A percentile compares a stretch with the other conserved stretches of the same genome.
Conservation (phyloP, 805 yeast genomes). For the Saccharomycodes ludwigii region DNA sequence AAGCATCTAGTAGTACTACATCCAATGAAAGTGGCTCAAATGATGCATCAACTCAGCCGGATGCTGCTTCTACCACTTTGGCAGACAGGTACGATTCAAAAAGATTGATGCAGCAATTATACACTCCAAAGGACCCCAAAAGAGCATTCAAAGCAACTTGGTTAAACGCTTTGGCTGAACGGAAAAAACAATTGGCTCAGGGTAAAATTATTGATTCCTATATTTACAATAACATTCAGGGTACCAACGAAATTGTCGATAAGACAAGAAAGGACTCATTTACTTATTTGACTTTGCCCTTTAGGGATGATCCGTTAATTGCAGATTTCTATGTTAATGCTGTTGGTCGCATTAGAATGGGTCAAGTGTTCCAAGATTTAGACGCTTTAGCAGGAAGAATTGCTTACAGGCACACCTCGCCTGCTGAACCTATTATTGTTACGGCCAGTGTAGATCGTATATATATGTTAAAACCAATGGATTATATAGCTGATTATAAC, state of each 20-base stretch:
- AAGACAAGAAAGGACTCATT: slow-evolving; percentile 71
- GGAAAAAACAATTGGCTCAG: slow-evolving; percentile 54
- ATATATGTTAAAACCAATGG: slow-evolving; percentile 73
- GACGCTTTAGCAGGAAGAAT: slow-evolving; percentile 92
- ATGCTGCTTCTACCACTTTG: slow-evolving; percentile 58
- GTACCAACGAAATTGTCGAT: slow-evolving; percentile 58
- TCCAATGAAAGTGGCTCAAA: slow-evolving; percentile 3
- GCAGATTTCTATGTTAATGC: slow-evolving; percentile 85
- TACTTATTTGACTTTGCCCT: slow-evolving; percentile 58
- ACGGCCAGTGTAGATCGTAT: slow-evolving; percentile 92
- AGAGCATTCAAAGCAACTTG: slow-evolving; percentile 50
- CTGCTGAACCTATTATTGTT: slow-evolving; percentile 90
- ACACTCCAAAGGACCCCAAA: slow-evolving; percentile 14
- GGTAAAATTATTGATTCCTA: slow-evolving; percentile 64
- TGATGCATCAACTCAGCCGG: slow-evolving; percentile 30
- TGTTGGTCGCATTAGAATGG: slow-evolving; percentile 82
- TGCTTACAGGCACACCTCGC: slow-evolving; percentile 86
- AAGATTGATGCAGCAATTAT: slow-evolving; percentile 23
- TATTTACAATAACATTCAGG: slow-evolving; percentile 59
- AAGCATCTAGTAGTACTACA: no score
- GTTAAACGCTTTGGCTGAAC: slow-evolving; percentile 72
- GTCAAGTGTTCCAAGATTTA: slow-evolving; percentile 86
- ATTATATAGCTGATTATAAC: slow-evolving; percentile 61
- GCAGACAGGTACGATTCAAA: slow-evolving; percentile 48
- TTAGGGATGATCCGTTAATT: slow-evolving; percentile 69